phyloP scores from a whole-genome alignment of 768 basidiomycete genomes.

The Russula vinacea region DNA sequence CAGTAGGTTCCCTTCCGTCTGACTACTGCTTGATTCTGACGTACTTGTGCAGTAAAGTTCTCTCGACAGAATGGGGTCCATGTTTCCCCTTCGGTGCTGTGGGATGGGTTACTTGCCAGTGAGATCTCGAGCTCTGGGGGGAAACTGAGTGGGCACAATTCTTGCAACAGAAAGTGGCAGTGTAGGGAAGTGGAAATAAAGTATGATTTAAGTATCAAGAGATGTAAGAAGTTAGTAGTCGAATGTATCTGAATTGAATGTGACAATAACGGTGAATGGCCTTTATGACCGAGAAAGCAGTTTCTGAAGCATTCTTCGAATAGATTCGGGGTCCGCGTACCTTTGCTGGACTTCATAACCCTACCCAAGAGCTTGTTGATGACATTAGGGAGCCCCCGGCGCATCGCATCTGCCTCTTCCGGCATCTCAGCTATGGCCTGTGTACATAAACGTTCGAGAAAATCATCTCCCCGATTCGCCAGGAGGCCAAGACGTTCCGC shows the following conservation, averaged over 20 bases:
- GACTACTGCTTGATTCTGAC: background rate
- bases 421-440: constrained; percentile 66
- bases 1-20: constrained; percentile 47
- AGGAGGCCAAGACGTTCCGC: constrained; percentile 50
- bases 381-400: constrained; percentile 69
- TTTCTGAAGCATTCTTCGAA: constrained; percentile 49
- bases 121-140: constrained; percentile 83
- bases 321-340: constrained; percentile 72
- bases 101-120: constrained; percentile 69
- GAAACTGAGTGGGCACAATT: constrained; percentile 79
- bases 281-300: constrained; percentile 36
- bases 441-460: constrained; percentile 55
- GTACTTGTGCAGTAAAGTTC: constrained; percentile 65
- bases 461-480: constrained; percentile 38
- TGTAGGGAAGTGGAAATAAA: constrained; percentile 33
- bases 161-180: constrained; percentile 54
- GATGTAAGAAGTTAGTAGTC: background rate
- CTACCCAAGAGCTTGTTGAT: constrained; percentile 78
- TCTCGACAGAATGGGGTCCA: constrained; percentile 90
- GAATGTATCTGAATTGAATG: constrained; percentile 5
- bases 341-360: constrained; percentile 80
- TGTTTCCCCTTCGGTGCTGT: constrained; percentile 79
- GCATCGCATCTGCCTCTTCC: constrained; percentile 60
- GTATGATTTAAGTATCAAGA: background rate
- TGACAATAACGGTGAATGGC: background rate